Evolutionary conservation across 1,284 basidiomycete species (phyloP), one percentile per base, ranked within the genome.

Genomic region (Peniophora sp.): DNA sequence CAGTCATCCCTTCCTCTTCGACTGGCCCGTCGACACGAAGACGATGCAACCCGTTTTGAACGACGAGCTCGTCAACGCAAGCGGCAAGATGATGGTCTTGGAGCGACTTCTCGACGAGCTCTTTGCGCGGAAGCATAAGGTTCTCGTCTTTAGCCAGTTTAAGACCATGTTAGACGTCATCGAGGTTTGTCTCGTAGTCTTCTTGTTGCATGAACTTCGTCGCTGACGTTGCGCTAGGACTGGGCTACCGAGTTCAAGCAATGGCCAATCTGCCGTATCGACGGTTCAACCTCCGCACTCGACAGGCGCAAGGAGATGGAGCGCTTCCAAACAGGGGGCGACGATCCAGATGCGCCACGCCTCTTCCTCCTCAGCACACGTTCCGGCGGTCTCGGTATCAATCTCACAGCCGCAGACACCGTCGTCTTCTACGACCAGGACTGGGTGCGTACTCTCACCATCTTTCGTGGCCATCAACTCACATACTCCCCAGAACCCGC

Each of bases 81-180:
- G 90, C 54, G 96, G 96, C 17, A 99, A 99, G 75, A 97, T 99
- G 94, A 86, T 97, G 73, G 74, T 98, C 18, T 79, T 98, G 0
- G 91, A 97, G 58, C 83, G 93, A 11, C 70, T 99, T 12, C 75
- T 99, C 2, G 83, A 83, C 42, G 92, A 85, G 51, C 70, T 99
- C n/a, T 92, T 97, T 67, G 73, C 72, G 20, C 70, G 83, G 11
- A 81, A 79, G 5, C 95, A 97, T 70, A 96, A 95, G 65, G 95
- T 97, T 0, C 72, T 99, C 24, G 67, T 98, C 32, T 99, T 99
- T 69, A 88, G 88, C 51, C 94, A 97, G 69, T 97, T 99, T 67
- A 95, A 88, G 43, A 94, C 88, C 1, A 94, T 97, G 92, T 72
- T 98, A 48, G 89, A 99, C 63, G 90, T 98, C 56, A 89, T 98